Evolutionary conservation across 805 yeast species (phyloP).

Genomic region (Blastobotrys americana): DNA sequence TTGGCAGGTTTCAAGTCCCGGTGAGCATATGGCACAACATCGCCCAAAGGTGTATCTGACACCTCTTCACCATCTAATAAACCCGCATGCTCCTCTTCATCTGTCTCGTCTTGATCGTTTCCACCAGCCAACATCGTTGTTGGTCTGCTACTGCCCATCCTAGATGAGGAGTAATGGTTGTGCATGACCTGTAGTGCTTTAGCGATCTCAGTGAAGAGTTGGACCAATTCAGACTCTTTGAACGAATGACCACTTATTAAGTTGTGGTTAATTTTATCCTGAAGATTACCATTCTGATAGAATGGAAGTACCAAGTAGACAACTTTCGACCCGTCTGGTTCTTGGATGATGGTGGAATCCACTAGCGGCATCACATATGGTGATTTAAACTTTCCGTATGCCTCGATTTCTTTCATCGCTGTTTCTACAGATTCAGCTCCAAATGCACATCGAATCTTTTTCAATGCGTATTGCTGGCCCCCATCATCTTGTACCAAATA

Average conservation of each 20-base stretch:
- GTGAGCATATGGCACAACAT: constrained; percentile 68
- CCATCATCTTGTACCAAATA: constrained; percentile 56
- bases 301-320: constrained; percentile 76
- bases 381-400: constrained; percentile 58
- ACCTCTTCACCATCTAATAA: constrained; percentile 11
- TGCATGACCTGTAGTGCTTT: constrained; percentile 75
- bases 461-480: constrained; percentile 57
- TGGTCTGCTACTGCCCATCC: neutral
- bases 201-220: constrained; percentile 60
- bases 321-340: constrained; percentile 68
- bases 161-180: constrained; percentile 29
- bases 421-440: constrained; percentile 67
- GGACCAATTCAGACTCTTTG: constrained; percentile 56
- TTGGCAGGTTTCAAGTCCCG: constrained; percentile 86
- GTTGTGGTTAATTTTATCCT: constrained; percentile 65
- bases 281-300: constrained; percentile 65
- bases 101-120: constrained; percentile 1
- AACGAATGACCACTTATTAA: constrained; percentile 48
- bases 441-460: constrained; percentile 81
- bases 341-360: constrained; percentile 66
- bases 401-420: constrained; percentile 73
- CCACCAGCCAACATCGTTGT: neutral
- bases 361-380: constrained; percentile 63
- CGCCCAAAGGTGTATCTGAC: constrained; percentile 45
- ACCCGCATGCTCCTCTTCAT: constrained; percentile 25